phyloP scores from a whole-genome alignment of 2,329 filamentous ascomycete species.

The Acrodontium crateriforme region DNA sequence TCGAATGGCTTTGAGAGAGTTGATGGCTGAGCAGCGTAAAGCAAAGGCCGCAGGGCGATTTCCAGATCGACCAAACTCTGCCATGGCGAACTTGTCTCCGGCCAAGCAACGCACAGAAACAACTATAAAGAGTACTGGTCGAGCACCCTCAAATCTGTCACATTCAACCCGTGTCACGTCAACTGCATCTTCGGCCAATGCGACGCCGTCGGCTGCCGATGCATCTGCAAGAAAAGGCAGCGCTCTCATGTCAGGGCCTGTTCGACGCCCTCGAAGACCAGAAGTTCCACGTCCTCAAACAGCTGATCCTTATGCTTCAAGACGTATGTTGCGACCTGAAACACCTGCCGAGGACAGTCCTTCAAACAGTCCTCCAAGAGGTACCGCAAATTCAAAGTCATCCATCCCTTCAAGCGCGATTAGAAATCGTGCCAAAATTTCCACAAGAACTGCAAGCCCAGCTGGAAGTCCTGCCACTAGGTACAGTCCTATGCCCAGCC shows the following conservation, averaged over 20 bases:
- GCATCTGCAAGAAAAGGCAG: constrained; percentile 23
- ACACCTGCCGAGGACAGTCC: constrained; percentile 34
- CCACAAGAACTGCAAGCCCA: constrained; percentile 11
- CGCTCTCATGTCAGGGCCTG: constrained; percentile 44
- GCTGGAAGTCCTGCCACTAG: constrained; percentile 19
- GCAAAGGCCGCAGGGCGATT: constrained; percentile 37
- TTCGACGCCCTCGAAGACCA: constrained; percentile 37
- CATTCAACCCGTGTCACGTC: constrained; percentile 15
- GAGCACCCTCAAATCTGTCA: constrained; percentile 17
- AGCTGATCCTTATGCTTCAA: constrained; percentile 39
- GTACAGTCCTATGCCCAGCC: constrained; percentile 10
- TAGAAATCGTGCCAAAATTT: constrained; percentile 16
- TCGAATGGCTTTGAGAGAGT: constrained; percentile 56
- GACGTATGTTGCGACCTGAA: constrained; percentile 24
- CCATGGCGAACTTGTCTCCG: constrained; percentile 39
- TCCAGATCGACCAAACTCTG: constrained; percentile 43
- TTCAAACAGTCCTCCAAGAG: constrained; percentile 28
- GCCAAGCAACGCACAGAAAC: constrained; percentile 25
- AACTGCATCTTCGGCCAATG: constrained; percentile 17
- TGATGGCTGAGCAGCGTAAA: constrained; percentile 62
- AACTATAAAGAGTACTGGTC: constrained; percentile 9
- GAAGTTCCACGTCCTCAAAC: constrained; percentile 38
- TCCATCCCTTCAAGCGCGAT: constrained; percentile 14
- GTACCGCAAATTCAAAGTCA: constrained; percentile 16
- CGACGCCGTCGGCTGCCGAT: constrained; percentile 9